Evolutionary conservation across 2,329 filamentous ascomycete species (phyloP).

Genomic region (Emergomyces africanus): DNA sequence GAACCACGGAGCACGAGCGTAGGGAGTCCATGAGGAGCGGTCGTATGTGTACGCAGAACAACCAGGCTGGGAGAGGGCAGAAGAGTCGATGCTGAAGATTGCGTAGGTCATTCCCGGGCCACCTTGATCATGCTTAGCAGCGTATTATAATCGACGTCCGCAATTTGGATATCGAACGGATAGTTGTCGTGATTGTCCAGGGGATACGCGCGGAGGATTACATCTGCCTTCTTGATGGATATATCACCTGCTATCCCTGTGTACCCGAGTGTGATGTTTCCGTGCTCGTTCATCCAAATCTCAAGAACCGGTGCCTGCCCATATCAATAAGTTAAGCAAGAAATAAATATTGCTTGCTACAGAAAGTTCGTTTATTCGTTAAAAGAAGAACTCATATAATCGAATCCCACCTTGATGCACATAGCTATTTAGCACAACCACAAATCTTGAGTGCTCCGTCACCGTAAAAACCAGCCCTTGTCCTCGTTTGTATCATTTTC

Average conservation of each 20-base stretch:
- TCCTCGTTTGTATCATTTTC: too few species aligned
- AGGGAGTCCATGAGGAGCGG: constrained; percentile 44
- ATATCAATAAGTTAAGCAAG: too few species aligned
- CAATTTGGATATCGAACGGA: neutral
- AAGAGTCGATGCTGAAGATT: neutral
- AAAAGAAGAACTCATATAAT: too few species aligned
- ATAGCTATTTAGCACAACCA: too few species aligned
- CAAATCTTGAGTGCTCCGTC: too few species aligned
- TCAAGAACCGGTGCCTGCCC: neutral
- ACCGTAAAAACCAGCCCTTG: too few species aligned
- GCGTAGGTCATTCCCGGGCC: neutral
- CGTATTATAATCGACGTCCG: neutral
- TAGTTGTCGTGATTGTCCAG: neutral
- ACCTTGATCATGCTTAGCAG: neutral
- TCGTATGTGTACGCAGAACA: constrained; percentile 51
- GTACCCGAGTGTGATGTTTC: neutral
- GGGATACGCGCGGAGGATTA: too few species aligned
- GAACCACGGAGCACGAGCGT: constrained; percentile 48
- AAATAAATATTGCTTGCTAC: too few species aligned
- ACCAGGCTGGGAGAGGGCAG: constrained; percentile 33
- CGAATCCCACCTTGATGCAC: too few species aligned
- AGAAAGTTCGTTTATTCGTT: too few species aligned
- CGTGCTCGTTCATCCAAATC: neutral
- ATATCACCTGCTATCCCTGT: neutral
- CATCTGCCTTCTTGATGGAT: neutral